Percentiles rank a stretch among this genome's conserved stretches.
These are phyloP conservation scores for Bimuria novae-zelandiae DNA, from an alignment of 2,329 filamentous ascomycete genomes.

Conservation along the genomic window DNA sequence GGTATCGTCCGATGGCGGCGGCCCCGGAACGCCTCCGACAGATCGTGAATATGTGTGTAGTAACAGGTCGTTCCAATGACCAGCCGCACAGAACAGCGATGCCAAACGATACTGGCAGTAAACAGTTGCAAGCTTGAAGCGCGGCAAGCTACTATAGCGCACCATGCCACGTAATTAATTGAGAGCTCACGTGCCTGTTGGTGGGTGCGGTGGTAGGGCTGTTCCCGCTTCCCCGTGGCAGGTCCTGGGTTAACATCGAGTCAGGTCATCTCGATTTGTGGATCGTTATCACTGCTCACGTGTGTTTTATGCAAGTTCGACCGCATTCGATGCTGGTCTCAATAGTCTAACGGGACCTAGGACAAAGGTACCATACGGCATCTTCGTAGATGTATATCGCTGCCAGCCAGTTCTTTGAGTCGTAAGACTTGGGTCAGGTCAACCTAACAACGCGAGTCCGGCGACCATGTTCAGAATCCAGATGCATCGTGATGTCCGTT, in stretches of 20 bases:
- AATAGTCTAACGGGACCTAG: neutral
- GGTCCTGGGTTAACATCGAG: conserved; percentile 15
- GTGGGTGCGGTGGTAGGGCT: conserved; percentile 22
- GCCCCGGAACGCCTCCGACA: neutral
- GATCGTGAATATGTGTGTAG: neutral
- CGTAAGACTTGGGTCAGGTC: too few relatives aligned
- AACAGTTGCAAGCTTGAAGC: neutral
- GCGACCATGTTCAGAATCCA: too few relatives aligned
- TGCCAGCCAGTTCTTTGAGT: too few relatives aligned
- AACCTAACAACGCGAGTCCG: too few relatives aligned
- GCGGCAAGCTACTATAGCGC: neutral
- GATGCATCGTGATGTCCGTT: neutral
- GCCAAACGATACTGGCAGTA: neutral
- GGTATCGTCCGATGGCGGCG: neutral
- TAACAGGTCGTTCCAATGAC: neutral
- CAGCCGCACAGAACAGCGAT: neutral
- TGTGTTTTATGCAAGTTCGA: conserved; percentile 25
- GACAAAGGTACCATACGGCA: too few relatives aligned
- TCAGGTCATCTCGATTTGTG: conserved; percentile 21
- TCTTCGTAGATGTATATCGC: too few relatives aligned
- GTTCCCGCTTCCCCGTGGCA: conserved; percentile 36
- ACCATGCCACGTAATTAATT: neutral
- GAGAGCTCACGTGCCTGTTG: conserved; percentile 20
- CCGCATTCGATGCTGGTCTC: conserved; percentile 21
- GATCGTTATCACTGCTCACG: conserved; percentile 14